A percentile compares a stretch with the other conserved stretches of the same genome.
phyloP scores from a whole-genome alignment of 2,329 filamentous ascomycete genomes.

The Mariannaea elegans region DNA sequence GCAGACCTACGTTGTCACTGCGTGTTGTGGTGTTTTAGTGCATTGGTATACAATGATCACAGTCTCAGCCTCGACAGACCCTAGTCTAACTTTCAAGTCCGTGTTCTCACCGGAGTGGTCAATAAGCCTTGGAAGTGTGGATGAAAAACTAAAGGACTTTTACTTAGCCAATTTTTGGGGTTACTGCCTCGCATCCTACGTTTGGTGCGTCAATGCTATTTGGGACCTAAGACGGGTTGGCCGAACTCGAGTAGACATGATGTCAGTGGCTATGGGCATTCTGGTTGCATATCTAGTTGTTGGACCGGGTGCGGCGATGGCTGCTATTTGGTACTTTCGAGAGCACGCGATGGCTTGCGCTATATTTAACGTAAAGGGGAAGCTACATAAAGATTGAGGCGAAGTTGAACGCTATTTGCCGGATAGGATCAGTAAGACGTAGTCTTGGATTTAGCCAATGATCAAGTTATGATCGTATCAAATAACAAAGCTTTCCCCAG shows the following conservation, averaged over 20 bases:
- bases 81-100: no score
- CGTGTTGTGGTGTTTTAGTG: no score
- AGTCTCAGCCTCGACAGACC: no score
- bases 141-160: neutral
- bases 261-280: neutral
- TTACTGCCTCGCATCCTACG: neutral
- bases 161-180: neutral
- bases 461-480: no score
- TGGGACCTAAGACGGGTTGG: constrained; percentile 1
- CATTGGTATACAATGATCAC: no score
- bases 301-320: constrained; percentile 1
- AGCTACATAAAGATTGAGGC: no score
- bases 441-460: no score
- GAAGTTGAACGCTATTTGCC: no score
- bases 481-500: no score
- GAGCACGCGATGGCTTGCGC: neutral
- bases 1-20: no score
- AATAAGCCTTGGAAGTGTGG: neutral
- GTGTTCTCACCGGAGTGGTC: neutral
- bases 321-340: constrained; percentile 1
- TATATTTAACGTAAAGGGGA: no score
- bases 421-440: no score
- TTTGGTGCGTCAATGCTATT: constrained; percentile 1
- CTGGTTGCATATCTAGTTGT: neutral
- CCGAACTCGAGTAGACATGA: neutral